These are phyloP conservation scores for Moesziomyces parantarcticus DNA, from an alignment of 1,284 basidiomycete genomes.

Conservation along the genomic window DNA sequence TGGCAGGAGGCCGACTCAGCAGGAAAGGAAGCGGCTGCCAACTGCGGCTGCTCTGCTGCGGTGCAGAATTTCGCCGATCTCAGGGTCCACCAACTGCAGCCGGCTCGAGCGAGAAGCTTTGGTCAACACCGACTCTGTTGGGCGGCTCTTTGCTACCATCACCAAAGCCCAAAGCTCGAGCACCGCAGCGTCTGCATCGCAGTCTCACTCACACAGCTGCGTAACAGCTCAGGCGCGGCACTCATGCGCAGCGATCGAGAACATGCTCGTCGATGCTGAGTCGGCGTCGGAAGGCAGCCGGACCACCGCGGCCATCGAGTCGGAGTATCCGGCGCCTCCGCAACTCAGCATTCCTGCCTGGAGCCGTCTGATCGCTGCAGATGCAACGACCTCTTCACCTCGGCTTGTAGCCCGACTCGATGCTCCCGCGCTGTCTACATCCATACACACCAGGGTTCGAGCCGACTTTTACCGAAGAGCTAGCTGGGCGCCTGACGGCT, in stretches of 20 bases:
- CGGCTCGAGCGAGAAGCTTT: no score
- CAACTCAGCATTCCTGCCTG: slow-evolving; percentile 19
- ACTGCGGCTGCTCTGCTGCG: not conserved
- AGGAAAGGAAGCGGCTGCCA: no score
- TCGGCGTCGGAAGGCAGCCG: slow-evolving; percentile 2
- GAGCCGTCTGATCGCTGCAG: slow-evolving; percentile 1
- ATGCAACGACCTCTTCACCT: not conserved
- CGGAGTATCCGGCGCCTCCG: slow-evolving; percentile 31
- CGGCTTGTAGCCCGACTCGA: slow-evolving; percentile 4
- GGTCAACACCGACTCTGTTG: no score
- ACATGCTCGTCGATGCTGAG: slow-evolving; percentile 7
- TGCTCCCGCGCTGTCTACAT: not conserved
- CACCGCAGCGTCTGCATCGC: not conserved
- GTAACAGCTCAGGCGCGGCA: not conserved
- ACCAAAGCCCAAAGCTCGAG: not conserved
- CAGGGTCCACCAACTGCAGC: not conserved
- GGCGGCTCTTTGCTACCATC: no score
- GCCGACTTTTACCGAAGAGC: slow-evolving; percentile 41
- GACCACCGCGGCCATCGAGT: slow-evolving; percentile 1
- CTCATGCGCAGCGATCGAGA: not conserved
- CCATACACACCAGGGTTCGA: no score
- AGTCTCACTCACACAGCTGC: not conserved
- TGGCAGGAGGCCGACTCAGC: not conserved
- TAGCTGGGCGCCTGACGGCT: slow-evolving; percentile 51
- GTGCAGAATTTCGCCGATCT: not conserved